Percentiles rank a stretch among this genome's conserved stretches.
phyloP scores from a whole-genome alignment of 805 yeast species.

The Suhomyces sp. region DNA sequence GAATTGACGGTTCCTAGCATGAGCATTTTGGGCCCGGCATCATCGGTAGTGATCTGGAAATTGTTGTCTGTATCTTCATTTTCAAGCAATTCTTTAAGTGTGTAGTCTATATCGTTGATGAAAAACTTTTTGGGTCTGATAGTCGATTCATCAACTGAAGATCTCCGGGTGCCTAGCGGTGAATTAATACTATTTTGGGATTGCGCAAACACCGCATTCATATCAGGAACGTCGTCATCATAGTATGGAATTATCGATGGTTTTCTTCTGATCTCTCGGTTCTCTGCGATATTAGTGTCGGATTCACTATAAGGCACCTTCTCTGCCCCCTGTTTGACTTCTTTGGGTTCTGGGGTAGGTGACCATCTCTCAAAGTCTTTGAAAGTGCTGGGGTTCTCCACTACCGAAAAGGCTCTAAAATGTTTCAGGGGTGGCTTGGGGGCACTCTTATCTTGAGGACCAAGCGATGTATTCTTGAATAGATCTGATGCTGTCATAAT shows the following conservation, averaged over 20 bases:
- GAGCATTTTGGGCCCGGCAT: slow-evolving; percentile 79
- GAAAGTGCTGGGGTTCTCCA: not conserved
- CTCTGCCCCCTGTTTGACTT: not conserved
- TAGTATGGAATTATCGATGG: slow-evolving; percentile 32
- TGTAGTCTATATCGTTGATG: slow-evolving; percentile 70
- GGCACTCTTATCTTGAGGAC: not conserved
- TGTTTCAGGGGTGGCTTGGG: not conserved
- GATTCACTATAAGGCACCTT: not conserved
- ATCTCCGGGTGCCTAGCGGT: slow-evolving; percentile 19
- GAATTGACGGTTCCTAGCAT: slow-evolving; percentile 81
- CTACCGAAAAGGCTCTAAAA: not conserved
- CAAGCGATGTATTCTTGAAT: not conserved
- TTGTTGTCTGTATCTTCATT: slow-evolving; percentile 85
- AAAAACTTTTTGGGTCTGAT: slow-evolving; percentile 51
- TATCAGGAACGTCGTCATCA: slow-evolving; percentile 6
- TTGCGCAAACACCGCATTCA: not conserved
- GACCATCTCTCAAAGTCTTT: not conserved
- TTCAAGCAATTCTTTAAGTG: slow-evolving; percentile 63
- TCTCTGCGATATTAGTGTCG: not conserved
- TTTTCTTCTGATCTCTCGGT: slow-evolving; percentile 7
- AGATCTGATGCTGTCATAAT: not conserved
- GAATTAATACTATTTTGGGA: not conserved
- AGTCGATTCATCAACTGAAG: slow-evolving; percentile 30
- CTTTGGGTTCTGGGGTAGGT: not conserved
- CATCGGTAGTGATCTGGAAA: slow-evolving; percentile 82